Base-by-base conservation (phyloP, 2,329 filamentous ascomycete species). In the Aspergillus jensenii region DNA sequence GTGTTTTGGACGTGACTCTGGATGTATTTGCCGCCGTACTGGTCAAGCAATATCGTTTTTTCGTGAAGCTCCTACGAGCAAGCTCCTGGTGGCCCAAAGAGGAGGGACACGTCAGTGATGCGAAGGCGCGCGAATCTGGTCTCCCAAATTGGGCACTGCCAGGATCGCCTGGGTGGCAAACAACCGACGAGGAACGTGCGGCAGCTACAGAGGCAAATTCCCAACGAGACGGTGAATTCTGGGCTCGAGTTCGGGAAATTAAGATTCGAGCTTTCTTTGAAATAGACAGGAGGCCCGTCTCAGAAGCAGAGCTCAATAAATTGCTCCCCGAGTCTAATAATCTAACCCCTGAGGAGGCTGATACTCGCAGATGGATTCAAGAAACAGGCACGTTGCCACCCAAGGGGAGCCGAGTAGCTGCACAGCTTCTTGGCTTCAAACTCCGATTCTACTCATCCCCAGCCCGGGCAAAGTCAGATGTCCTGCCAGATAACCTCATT, bases 61-160 rank as follows among this genome's bases (percentile, higher is more conserved):
- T 97, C 68, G 89, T 98, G 71, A 96, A 96, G 72, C 87, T 98
- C 48, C 81, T 99, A 23, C 85, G 93, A 58, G 87, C 88, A 58
- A 98, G 93, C 77, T 96, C 93, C 23, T 99, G 95, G 95, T 99
- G 95, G 95, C 95, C 95, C 2, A 86, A 83, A 55, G 77, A 87
- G 50, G 86, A 85, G 9, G 27, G 9, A 9, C 50, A 81, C 83
- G 33, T 71, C 80, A 45, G 63, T 11, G 68, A 69, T 23, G 59
- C 62, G 15, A 50, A 55, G 40, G 59, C 61, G 35, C 76, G 78
- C 21, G 77, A 84, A 46, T 78, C 79, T 17, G 88, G 90, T 0
- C 79, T 98, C n/a, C 95, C 93, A 0, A 81, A 81, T 27, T 97
- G 95, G 93, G 93, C 93, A 14, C 78, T 90, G 23, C 92, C 93